Evolutionary conservation across 176 grass and related monocot genomes (phyloP).

Genomic region (Musa schizocarpa): DNA sequence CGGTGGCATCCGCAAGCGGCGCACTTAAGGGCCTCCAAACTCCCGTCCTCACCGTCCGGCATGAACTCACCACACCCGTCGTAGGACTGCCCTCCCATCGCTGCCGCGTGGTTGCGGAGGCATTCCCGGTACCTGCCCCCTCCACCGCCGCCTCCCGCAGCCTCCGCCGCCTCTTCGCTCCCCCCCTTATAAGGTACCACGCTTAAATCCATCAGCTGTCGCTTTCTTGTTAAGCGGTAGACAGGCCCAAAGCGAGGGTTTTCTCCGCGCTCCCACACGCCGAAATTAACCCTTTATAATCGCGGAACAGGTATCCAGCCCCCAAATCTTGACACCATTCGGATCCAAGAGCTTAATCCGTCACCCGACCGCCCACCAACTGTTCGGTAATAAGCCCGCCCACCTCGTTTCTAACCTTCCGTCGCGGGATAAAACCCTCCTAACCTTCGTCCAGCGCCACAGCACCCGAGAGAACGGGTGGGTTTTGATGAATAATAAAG

Average conservation of each 20-base stretch:
- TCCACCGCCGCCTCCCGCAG: not conserved
- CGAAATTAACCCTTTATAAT: not conserved
- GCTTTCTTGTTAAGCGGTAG: not conserved
- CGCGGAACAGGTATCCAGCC: not conserved
- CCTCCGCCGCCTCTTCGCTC: not conserved
- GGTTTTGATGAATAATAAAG: not conserved
- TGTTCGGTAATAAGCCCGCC: too few species aligned
- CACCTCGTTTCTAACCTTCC: not conserved
- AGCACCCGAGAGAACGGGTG: not conserved
- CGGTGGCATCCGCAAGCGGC: slow-evolving; percentile 6
- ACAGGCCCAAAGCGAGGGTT: not conserved
- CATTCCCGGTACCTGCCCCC: not conserved
- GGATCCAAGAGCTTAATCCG: not conserved
- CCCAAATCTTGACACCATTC: not conserved
- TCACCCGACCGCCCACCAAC: not conserved
- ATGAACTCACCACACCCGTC: slow-evolving; percentile 71
- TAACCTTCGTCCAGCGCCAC: not conserved
- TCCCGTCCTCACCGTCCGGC: slow-evolving; percentile 20
- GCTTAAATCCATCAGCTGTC: slow-evolving; percentile 4
- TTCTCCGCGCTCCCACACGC: not conserved
- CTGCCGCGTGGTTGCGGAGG: slow-evolving; percentile 44
- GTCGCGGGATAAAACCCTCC: not conserved
- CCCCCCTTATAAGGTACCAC: not conserved
- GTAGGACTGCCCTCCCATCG: slow-evolving; percentile 39
- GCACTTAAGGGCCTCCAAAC: slow-evolving; percentile 5